Evolutionary conservation across 176 grass and related monocot genomes (phyloP).

Genomic region (Saccharum spontaneum): DNA sequence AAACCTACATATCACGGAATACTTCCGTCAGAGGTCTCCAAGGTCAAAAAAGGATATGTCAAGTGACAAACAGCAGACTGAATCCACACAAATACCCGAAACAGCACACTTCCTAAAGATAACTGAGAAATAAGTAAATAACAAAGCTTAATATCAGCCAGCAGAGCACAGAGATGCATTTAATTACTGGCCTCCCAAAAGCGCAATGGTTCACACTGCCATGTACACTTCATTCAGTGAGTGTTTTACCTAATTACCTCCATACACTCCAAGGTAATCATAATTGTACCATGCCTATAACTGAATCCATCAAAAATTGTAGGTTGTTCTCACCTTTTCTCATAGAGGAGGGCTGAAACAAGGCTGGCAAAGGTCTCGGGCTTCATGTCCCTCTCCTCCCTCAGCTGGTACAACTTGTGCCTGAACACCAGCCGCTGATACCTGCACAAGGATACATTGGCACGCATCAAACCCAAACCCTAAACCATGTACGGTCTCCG

Average conservation of each 20-base stretch:
- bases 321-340: slow-evolving; percentile 62
- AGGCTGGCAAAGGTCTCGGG: slow-evolving; percentile 80
- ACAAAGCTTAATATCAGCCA: background rate
- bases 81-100: background rate
- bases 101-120: background rate
- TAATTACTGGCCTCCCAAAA: background rate
- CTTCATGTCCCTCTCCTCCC: slow-evolving; percentile 97
- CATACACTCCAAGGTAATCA: background rate
- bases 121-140: background rate
- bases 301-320: background rate
- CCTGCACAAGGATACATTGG: slow-evolving; percentile 33
- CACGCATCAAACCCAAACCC: slow-evolving; percentile 25
- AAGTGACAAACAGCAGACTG: background rate
- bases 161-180: background rate
- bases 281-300: background rate
- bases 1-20: slow-evolving; percentile 55
- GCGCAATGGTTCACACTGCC: background rate
- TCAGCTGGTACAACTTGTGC: slow-evolving; percentile 74
- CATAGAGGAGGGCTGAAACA: slow-evolving; percentile 77
- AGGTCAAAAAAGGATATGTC: background rate
- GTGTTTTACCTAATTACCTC: background rate
- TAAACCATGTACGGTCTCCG: background rate
- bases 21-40: background rate
- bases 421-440: slow-evolving; percentile 73
- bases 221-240: background rate